Evolutionary conservation across 139 green algal genomes (phyloP), one percentile per base, ranked within the genome.

Genomic region (Chlorokybus atmophyticus): DNA sequence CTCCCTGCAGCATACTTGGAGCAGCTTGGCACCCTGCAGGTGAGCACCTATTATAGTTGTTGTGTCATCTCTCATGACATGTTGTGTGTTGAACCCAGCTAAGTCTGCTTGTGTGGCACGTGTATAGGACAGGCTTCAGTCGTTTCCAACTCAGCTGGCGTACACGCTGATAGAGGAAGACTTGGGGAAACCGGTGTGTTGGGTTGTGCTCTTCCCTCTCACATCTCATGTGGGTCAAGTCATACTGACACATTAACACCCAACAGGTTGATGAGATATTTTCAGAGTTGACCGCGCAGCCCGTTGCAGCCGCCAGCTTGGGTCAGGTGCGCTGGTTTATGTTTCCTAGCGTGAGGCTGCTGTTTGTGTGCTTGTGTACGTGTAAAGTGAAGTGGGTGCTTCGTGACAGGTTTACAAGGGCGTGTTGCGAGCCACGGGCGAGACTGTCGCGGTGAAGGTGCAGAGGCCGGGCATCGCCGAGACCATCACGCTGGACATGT

Each of bases 401-500:
- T n/a, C n/a, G n/a, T n/a, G n/a, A n/a, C n/a, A n/a, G n/a, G 64
- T 73, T 6, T 73, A 73, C 52, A 23, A 64, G 39, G 64, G 41
- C 8, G 3, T 64, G 14, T 26, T 73, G 30, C 62, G 59, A 4
- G 30, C 52, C 4, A 91, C 73, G 2, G 90, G 90, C 1, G 75
- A 90, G 53, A 23, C 61, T 21, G 90, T 97, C 21, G 90, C 90
- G 0, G 79, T 97, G 26, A 96, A 97, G 79, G 88, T 97, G 40
- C 90, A 97, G 82, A 75, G 89, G 31, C 89, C 89, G 2, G 78
- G 78, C 40, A 94, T 97, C 38, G 78, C 75, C 4, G 89, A 93
- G 55, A 72, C 56, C 70, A 94, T 97, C 35, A 86, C 86, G 1
- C 59, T 93, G 7, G 87, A 95, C 77, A 88, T 94, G 77, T 73